Conservation (phyloP, 2,329 filamentous ascomycete species). For the Penicillium glabrum region DNA sequence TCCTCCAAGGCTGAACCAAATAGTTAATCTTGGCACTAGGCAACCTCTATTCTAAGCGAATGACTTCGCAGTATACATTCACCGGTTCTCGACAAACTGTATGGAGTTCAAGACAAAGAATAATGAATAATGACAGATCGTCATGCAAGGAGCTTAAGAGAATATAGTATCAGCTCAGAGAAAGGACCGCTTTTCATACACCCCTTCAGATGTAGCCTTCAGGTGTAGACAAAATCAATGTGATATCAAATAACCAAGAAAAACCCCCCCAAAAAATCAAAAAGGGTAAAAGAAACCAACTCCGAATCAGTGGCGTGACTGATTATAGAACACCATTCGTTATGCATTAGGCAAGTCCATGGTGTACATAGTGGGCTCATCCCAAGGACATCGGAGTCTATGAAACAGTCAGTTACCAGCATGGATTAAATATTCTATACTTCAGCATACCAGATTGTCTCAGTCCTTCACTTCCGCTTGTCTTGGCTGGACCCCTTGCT, state of each 20-base stretch:
- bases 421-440: not conserved
- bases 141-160: too few species aligned
- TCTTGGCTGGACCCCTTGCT: conserved; percentile 4
- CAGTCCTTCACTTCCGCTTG: not conserved
- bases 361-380: not conserved
- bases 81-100: not conserved
- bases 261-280: too few species aligned
- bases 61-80: not conserved
- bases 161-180: too few species aligned
- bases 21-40: conserved; percentile 1
- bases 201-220: not conserved
- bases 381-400: not conserved
- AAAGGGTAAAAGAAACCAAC: not conserved
- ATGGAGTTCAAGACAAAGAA: too few species aligned
- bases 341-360: not conserved
- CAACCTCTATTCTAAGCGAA: conserved; percentile 2
- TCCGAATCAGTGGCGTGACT: not conserved
- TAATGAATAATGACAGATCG: too few species aligned
- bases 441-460: not conserved
- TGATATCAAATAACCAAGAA: not conserved
- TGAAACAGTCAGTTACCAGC: not conserved
- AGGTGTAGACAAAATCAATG: not conserved
- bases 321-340: not conserved
- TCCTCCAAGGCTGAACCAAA: not conserved
- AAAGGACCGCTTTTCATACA: not conserved